phyloP scores from a whole-genome alignment of 2,329 filamentous ascomycete genomes.

The Rhexocercosporidium sp. region DNA sequence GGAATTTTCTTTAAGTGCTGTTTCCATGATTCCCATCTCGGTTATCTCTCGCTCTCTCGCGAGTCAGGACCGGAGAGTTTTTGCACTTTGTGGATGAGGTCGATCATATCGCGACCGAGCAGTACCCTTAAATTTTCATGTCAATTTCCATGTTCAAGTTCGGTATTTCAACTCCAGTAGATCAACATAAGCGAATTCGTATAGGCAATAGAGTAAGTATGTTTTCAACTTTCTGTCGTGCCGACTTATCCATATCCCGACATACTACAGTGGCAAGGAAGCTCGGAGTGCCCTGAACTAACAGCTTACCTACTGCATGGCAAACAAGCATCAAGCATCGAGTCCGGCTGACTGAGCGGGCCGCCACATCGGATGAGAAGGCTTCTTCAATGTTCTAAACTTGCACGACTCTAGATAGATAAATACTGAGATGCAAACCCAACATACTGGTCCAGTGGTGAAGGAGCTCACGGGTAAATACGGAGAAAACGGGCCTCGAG shows the following conservation, averaged over 20 bases:
- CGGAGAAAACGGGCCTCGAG: not conserved
- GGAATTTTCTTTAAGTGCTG: not conserved
- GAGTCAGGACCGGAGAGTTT: not conserved
- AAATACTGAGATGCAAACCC: not conserved
- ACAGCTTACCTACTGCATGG: constrained; percentile 1
- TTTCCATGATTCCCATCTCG: not conserved
- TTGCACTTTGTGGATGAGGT: not conserved
- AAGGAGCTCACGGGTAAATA: not conserved
- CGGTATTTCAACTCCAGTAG: not conserved
- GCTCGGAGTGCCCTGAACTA: not conserved
- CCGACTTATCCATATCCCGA: not conserved
- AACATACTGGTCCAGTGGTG: not conserved
- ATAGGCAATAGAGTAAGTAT: not conserved
- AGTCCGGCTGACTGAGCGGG: not conserved
- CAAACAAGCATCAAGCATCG: not conserved
- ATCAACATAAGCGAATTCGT: not conserved
- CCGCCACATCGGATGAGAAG: not conserved
- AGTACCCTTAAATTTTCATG: not conserved
- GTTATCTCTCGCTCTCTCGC: not conserved
- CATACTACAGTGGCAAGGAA: not conserved
- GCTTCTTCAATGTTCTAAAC: not conserved
- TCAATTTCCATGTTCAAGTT: not conserved
- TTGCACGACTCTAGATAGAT: not conserved
- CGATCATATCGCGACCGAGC: no score
- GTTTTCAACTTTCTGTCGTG: not conserved